Evolutionary conservation across 2,329 filamentous ascomycete genomes (phyloP), one percentile per base, ranked within the genome.

Genomic region (Leptographium radiaticola): DNA sequence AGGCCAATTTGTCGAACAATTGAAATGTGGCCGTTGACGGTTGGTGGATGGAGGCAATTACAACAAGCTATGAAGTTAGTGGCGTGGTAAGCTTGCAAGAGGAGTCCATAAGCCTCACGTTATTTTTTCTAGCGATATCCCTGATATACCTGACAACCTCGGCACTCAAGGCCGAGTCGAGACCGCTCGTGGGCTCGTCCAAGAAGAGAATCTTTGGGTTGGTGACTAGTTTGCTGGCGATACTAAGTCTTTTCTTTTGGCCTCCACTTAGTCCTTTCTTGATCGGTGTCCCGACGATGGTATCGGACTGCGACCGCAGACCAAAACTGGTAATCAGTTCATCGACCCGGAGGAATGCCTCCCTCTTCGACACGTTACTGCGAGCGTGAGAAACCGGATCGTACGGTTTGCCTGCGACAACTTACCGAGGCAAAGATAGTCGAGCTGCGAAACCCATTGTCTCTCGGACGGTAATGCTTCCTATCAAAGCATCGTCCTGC

Each of bases 21-120:
- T 84, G 76, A 61, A 89, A 94, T 0, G 86, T 90, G 0, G 82
- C 77, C 0, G 86, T 87, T 0, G 87, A 91, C 0, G 89, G 89
- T 63, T 94, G 89, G 65, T 94, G 89, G 57, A 94, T 93, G 42
- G 84, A 88, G 5, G 85, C 85, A 56, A 94, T 81, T 34, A 93
- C 80, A 55, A 93, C 80, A 56, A 93, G 73, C 79, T 85, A 15
- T 10, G 30, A 5, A n/a, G 25, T 7, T 18, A 15, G 10, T 5
- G 25, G 25, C 5, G 25, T 25, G 25, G 25, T 25, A 25, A 3
- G 25, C 25, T 25, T 25, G 25, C 25, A 5, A 25, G 25, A 25
- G 25, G 25, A 33, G 12, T 36, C 10, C 15, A 44, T 8, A 36
- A 44, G 2, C 43, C 75, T 57, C 61, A 84, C 80, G 55, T 84